Base-by-base conservation (phyloP, 192 early-diverging fungal species). In the Diversispora eburnea region DNA sequence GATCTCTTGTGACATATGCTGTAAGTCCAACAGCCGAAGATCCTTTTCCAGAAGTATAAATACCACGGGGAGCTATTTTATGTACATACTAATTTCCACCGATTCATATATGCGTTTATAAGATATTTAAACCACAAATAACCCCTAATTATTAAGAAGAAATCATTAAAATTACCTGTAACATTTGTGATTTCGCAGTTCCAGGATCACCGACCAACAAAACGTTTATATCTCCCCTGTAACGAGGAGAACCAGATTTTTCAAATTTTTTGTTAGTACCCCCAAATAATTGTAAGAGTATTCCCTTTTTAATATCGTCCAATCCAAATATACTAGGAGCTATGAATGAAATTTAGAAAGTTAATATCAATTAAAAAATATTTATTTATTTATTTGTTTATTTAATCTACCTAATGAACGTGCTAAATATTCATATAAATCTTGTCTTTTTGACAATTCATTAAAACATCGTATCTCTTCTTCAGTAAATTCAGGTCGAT, bases 221-320 rank as follows among this genome's bases (percentile, higher is more conserved):
- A 17, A 99, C 86, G 73, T 99, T 96, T 68, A 97, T 93, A 58
- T 99, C 97, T 22, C 95, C 95, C 74, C 96, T 80, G 77, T 81
- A 77, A 3, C 85, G 81, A 12, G 91, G 91, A 6, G 89, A 84
- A 17, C 91, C 92, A 49, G 85, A 85, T 67, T 83, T 88, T 9
- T 77, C 79, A 70, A 89, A 85, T 73, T 87, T 88, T 84, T 98
- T 98, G 81, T 93, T 90, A 25, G 92, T 88, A 8, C 96, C 97
- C 63, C 97, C 97, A 86, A 99, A 97, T 62, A 99, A 83, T 78
- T 98, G 96, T 75, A 99, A 79, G 48, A 99, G 78, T 42, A 96
- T 89, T 4, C 95, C 97, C 78, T 96, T 95, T 84, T 99, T 99
- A n/a, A 98, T 94, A 80, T 98, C 95, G 43, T 97, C 94, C 83